Base-by-base conservation (phyloP, 2,329 filamentous ascomycete species). In the Zalaria obscura region DNA sequence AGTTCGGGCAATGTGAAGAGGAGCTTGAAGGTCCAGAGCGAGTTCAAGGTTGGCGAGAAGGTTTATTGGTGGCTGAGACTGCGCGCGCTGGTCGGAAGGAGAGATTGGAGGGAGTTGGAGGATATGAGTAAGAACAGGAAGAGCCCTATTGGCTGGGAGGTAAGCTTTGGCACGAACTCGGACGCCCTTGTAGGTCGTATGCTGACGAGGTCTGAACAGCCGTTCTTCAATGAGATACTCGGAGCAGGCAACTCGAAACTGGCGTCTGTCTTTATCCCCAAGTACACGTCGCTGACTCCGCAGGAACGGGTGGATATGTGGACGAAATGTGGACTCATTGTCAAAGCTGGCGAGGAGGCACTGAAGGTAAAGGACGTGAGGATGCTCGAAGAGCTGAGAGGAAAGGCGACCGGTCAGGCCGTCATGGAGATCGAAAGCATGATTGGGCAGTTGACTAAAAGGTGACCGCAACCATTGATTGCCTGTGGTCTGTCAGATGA, bases 111-210 rank as follows among this genome's bases (percentile, higher is more conserved):
- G 40, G 89, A 95, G 58, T 73, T 98, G 44, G 88, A 96, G 59
- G 88, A 95, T 51, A 75, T 86, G 51, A 75, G 76, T 31, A 83
- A 80, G 55, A 76, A 61, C 33, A 74, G 83, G 55, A 93, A 88
- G 61, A 91, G 83, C 44, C 85, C 89, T 0, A 96, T 98, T 57
- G 89, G 89, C 7, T 98, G 91, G 91, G 86, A 93, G 75, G 83
- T 86, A 63, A 69, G 77, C 65, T 35, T 41, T 44, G 8, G 10
- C 26, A 11, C 27, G 18, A 18, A 37, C 36, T 35, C 35, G 35
- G 31, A 31, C 46, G 48, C 18, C 18, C 18, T 2, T 25, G 5
- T 29, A 3, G 37, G 34, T 42, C 48, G 29, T 52, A 40, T 40
- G 18, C 35, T 38, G 38, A 45, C 25, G 2, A 18, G 18, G 18